Percentiles rank a stretch among this genome's conserved stretches.
Evolutionary conservation across 2,329 filamentous ascomycete species (phyloP).

Genomic region (Penicillium sp.): DNA sequence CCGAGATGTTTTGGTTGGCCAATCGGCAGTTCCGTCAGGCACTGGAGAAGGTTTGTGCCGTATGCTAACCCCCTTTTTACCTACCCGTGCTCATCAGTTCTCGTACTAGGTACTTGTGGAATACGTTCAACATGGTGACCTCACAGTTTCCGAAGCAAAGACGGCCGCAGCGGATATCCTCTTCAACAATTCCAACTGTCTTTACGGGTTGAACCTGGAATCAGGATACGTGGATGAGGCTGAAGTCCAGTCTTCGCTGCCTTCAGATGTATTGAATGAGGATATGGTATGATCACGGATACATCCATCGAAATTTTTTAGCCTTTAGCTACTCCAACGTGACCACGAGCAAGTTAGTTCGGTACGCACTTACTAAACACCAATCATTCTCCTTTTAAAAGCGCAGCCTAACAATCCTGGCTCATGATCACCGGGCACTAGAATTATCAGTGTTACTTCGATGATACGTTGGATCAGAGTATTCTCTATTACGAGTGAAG

Average conservation of each 20-base stretch:
- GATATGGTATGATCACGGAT: background rate
- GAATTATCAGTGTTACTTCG: background rate
- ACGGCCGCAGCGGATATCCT: constrained; percentile 62
- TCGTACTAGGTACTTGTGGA: constrained; percentile 56
- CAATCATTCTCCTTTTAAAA: background rate
- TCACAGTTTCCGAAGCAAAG: constrained; percentile 59
- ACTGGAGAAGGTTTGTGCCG: constrained; percentile 55
- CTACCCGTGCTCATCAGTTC: background rate
- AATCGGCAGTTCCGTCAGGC: constrained; percentile 67
- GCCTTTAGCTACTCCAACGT: background rate
- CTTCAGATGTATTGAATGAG: constrained; percentile 31
- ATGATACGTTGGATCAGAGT: background rate
- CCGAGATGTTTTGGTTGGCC: constrained; percentile 70
- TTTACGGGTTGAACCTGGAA: constrained; percentile 59
- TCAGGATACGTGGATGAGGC: constrained; percentile 12
- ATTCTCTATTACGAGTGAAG: background rate
- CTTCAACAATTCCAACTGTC: constrained; percentile 69
- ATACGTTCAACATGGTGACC: constrained; percentile 59
- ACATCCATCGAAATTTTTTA: no score
- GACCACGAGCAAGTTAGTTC: background rate
- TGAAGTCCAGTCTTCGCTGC: constrained; percentile 3
- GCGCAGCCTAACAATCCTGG: no score
- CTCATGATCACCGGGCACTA: background rate
- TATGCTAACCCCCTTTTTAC: background rate
- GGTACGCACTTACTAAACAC: background rate